Base-by-base conservation (phyloP, 345 rosid genomes). In the Dimocarpus longan region DNA sequence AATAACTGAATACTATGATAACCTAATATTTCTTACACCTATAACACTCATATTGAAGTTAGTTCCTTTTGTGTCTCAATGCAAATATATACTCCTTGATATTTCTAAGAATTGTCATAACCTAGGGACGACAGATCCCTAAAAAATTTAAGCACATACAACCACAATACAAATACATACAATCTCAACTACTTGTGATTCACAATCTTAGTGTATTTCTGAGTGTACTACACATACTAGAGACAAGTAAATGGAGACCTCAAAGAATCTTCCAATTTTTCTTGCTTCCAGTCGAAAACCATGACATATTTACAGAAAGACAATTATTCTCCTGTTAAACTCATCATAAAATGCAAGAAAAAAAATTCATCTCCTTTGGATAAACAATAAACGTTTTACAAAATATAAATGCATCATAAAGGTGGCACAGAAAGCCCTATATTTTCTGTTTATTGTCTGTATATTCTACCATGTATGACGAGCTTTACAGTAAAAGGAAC, bases 1-100 rank as follows among this genome's bases (percentile, higher is more conserved):
- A 76, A 70, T 48, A 48, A 32, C 32, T 78, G n/a, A 74, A 70
- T 57, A n/a, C 16, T 32, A 32, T 24, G 56, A 62, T 32, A 12
- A 44, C n/a, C 12, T 43, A 46, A 26, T n/a, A 71, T 37, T 18
- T 42, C 66, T 62, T 39, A 63, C 16, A 44, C 13, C 79, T 7
- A 52, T 3, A 32, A 32, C 24, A 26, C 22, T n/a, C 63, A 10
- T 46, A 46, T 48, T 46, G 32, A 44, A 44, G 21, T 26, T 26
- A 46, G 22, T 63, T 15, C 24, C 26, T 28, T 28, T 37, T 19
- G 12, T 10, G 13, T 64, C 62, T 32, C 6, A n/a, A 24, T 64
- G 32, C 28, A 48, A 18, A 9, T 18, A 28, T 48, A 52, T n/a
- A 9, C 62, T 19, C 44, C 11, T 74, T 24, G 10, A 74, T 60